phyloP scores from a whole-genome alignment of 768 basidiomycete genomes.

The Suillus occidentalis region DNA sequence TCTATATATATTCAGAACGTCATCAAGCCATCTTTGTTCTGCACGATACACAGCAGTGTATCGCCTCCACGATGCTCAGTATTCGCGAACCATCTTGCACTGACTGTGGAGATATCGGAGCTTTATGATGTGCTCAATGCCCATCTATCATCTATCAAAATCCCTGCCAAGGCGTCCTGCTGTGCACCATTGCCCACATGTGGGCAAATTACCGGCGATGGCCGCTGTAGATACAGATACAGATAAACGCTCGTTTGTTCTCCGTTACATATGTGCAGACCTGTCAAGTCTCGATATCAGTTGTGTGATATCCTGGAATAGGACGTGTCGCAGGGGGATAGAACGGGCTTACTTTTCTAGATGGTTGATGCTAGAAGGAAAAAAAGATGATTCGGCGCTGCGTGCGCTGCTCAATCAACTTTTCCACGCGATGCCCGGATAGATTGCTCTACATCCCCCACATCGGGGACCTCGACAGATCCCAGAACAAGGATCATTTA shows the following conservation, averaged over 20 bases:
- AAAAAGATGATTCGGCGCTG: not conserved
- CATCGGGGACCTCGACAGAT: slow-evolving; percentile 2
- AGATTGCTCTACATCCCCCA: not conserved
- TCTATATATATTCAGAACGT: not conserved
- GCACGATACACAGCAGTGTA: not conserved
- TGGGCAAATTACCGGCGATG: not conserved
- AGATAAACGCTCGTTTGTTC: not conserved
- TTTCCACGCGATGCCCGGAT: slow-evolving; percentile 5
- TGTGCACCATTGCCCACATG: not conserved
- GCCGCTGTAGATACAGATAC: not conserved
- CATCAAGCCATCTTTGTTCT: not conserved
- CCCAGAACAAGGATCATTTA: slow-evolving; percentile 2
- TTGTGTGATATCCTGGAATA: not conserved
- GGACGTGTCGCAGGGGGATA: not conserved
- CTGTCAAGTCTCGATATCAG: not conserved
- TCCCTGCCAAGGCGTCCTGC: not conserved
- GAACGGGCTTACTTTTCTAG: not conserved
- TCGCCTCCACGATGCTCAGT: not conserved
- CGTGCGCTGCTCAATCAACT: slow-evolving; percentile 1
- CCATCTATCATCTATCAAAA: not conserved
- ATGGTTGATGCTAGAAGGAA: not conserved
- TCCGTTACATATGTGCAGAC: not conserved
- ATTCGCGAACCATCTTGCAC: not conserved
- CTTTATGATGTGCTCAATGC: not conserved
- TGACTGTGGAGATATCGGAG: not conserved